Evolutionary conservation across 2,329 filamentous ascomycete species (phyloP).

Genomic region (Colletotrichum spaethianum): DNA sequence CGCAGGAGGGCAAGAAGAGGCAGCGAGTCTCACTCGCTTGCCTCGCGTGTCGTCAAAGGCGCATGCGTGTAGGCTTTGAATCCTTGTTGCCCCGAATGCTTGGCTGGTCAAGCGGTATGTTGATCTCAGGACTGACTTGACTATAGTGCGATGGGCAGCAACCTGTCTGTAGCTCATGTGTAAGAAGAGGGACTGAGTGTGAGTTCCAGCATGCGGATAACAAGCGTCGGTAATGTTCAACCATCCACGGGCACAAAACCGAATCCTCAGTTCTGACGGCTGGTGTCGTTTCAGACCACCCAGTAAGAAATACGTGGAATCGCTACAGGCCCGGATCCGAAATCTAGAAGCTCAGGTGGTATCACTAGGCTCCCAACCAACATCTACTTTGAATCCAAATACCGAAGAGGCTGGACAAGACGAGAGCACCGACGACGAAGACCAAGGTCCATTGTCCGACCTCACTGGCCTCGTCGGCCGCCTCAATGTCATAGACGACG

Average conservation of each 20-base stretch:
- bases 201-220: conserved; percentile 39
- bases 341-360: conserved; percentile 41
- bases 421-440: conserved; percentile 15
- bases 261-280: not conserved
- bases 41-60: conserved; percentile 38
- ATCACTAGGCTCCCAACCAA: conserved; percentile 12
- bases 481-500: conserved; percentile 42
- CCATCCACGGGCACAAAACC: not conserved
- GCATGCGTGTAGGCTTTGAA: conserved; percentile 36
- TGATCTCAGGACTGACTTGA: not conserved
- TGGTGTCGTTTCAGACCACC: conserved; percentile 40
- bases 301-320: conserved; percentile 46
- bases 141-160: conserved; percentile 39
- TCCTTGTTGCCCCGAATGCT: not conserved
- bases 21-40: conserved; percentile 43
- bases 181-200: conserved; percentile 28
- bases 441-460: conserved; percentile 37
- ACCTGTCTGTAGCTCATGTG: conserved; percentile 37
- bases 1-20: conserved; percentile 26
- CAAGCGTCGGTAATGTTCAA: conserved; percentile 27
- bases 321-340: conserved; percentile 42
- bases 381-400: not conserved
- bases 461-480: conserved; percentile 39
- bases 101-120: not conserved
- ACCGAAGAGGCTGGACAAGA: conserved; percentile 10